Percentiles rank a stretch among this genome's conserved stretches.
These are phyloP conservation scores for Hypoxylon rubiginosum DNA, from an alignment of 2,329 filamentous ascomycete genomes.

Conservation along the genomic window DNA sequence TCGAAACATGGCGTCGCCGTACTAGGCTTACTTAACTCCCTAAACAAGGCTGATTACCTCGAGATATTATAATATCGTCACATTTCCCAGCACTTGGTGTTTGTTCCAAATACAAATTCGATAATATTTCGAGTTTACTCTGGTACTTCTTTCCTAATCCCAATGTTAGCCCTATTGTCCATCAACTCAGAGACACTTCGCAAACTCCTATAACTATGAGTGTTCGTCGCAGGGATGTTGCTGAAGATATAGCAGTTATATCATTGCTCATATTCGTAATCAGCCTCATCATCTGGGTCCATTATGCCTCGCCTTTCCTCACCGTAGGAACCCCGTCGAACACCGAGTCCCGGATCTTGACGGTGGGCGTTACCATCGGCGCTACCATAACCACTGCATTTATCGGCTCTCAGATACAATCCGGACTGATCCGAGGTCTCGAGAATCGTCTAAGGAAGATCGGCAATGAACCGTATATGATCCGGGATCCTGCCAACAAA, in stretches of 20 bases:
- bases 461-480: too few species aligned
- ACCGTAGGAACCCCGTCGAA: not conserved
- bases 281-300: constrained; percentile 5
- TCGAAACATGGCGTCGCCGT: too few species aligned
- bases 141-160: too few species aligned
- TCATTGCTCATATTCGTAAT: not conserved
- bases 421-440: constrained; percentile 2
- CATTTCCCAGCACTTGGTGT: too few species aligned
- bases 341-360: not conserved
- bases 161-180: too few species aligned
- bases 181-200: too few species aligned
- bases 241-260: not conserved
- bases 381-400: constrained; percentile 3
- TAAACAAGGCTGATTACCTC: too few species aligned
- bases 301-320: not conserved
- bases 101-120: too few species aligned
- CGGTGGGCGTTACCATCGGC: not conserved
- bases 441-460: constrained; percentile 4
- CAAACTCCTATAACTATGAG: not conserved
- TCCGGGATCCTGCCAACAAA: too few species aligned
- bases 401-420: constrained; percentile 4
- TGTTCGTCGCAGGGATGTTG: not conserved
- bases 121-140: too few species aligned
- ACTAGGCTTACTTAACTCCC: too few species aligned
- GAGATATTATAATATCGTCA: too few species aligned